These are phyloP conservation scores for Paramecium sexaurelia DNA, from an alignment of 73 alveolate species.

Conservation along the genomic window DNA sequence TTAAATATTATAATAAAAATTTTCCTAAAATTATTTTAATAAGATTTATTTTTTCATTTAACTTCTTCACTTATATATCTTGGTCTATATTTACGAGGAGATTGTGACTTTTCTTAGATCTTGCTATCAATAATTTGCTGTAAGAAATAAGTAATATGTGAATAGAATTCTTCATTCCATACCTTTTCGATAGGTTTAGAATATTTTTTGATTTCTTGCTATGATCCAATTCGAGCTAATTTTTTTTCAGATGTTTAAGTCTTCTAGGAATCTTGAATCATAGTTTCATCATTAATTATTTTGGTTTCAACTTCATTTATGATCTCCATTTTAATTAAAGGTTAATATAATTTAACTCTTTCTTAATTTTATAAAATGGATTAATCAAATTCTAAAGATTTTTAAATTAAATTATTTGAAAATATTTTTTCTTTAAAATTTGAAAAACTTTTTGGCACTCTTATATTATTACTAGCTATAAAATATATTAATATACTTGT, in stretches of 20 bases:
- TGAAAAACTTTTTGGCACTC: not conserved
- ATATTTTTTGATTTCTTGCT: not conserved
- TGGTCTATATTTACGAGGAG: conserved; percentile 9
- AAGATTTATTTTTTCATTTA: not conserved
- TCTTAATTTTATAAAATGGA: not conserved
- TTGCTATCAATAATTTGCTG: not conserved
- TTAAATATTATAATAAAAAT: not conserved
- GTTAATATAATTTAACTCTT: not conserved
- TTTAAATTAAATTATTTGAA: conserved; percentile 22
- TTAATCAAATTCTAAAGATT: conserved; percentile 16
- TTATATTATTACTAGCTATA: not conserved
- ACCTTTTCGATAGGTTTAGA: not conserved
- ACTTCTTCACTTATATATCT: conserved; percentile 28
- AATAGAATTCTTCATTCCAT: conserved; percentile 43
- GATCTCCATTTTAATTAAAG: not conserved
- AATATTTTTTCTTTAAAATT: not conserved
- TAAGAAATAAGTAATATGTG: not conserved
- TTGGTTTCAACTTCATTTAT: not conserved
- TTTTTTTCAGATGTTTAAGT: not conserved
- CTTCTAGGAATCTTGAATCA: not conserved
- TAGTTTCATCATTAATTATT: not conserved
- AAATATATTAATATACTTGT: conserved; percentile 8
- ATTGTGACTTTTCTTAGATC: not conserved
- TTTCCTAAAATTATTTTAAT: not conserved
- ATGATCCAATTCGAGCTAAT: not conserved